phyloP scores from a whole-genome alignment of 2,329 filamentous ascomycete species.

The Scortechinia acanthostroma region DNA sequence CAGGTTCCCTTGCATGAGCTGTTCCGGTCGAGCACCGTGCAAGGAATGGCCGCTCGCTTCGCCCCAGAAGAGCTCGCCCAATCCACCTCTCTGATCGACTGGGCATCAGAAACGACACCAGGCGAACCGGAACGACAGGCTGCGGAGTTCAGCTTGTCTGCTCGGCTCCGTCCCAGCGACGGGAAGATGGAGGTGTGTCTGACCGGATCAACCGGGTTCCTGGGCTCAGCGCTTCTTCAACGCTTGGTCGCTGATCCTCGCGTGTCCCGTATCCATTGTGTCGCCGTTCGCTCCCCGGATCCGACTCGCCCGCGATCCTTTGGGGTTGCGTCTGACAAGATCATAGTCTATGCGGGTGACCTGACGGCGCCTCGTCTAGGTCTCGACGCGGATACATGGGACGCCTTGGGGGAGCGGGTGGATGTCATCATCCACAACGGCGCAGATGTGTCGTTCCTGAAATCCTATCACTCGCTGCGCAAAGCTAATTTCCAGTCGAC shows the following conservation, averaged over 20 bases:
- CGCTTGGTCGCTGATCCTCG: slow-evolving; percentile 17
- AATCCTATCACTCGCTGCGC: slow-evolving; percentile 23
- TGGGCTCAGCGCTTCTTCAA: slow-evolving; percentile 26
- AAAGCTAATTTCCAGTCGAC: slow-evolving; percentile 23
- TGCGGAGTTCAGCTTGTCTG: neutral
- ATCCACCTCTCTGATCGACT: slow-evolving; percentile 18
- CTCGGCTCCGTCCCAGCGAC: slow-evolving; percentile 4
- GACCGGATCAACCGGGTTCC: slow-evolving; percentile 29
- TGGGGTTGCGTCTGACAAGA: slow-evolving; percentile 11
- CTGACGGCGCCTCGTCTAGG: slow-evolving; percentile 24
- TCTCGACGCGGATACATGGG: slow-evolving; percentile 17
- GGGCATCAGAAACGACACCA: slow-evolving; percentile 24
- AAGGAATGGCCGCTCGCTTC: slow-evolving; percentile 25
- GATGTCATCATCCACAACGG: slow-evolving; percentile 45
- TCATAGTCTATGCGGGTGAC: slow-evolving; percentile 24
- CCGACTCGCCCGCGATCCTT: neutral
- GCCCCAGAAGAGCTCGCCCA: slow-evolving; percentile 5
- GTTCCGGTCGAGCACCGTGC: slow-evolving; percentile 24
- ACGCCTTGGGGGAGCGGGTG: slow-evolving; percentile 15
- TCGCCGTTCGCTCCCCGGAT: slow-evolving; percentile 24
- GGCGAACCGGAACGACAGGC: slow-evolving; percentile 4
- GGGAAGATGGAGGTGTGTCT: slow-evolving; percentile 16
- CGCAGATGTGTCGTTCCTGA: slow-evolving; percentile 26
- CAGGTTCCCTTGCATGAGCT: slow-evolving; percentile 22
- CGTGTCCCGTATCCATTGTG: slow-evolving; percentile 29